Evolutionary conservation across 129 eudicot genomes (phyloP), one percentile per base, ranked within the genome.

Genomic region (Chrysanthemum makinoi): DNA sequence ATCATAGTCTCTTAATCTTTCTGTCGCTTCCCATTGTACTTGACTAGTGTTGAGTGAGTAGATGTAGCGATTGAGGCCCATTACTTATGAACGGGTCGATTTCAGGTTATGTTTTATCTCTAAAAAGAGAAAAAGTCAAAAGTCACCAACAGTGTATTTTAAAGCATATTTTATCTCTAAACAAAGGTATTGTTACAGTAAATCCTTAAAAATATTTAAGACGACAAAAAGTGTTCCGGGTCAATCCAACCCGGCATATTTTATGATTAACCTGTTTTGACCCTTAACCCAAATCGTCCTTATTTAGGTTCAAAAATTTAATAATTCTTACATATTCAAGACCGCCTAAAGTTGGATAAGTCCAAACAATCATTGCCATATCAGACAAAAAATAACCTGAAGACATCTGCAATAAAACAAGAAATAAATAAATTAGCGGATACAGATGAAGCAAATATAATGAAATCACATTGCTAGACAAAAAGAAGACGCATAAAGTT

Each of bases 331-430:
- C 99, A 87, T 83, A 94, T 79, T 94, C 99, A 79, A 82, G 26
- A 17, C 99, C 99, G 16, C 99, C 99, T 78, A 94, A 80, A 68
- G 89, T 80, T 6, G 99, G 99, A 81, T 70, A 87, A 12, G 85
- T 63, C 87, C 93, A 94, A 14, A 94, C 30, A 65, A 94, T 86
- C 97, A 94, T 87, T 68, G 84, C 86, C 83, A 90, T 58, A 72
- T 94, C 99, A 0, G 99, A 64, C 74, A 90, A 19, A 75, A 94
- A 94, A 81, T 94, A 94, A 62, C 99, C 99, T 6, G 79, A 75
- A 50, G 99, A 94, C 18, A 94, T 81, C 99, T 94, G 94, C 22
- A 74, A 11, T 30, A 35, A 63, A 51, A 70, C 77, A 51, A 72
- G 14, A 14, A 17, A 51, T 3, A n/a, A 30, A 16, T 2, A 13